These are phyloP conservation scores for carrot (Daucus carota) DNA, from an alignment of 129 eudicot genomes.

Conservation along the genomic window DNA sequence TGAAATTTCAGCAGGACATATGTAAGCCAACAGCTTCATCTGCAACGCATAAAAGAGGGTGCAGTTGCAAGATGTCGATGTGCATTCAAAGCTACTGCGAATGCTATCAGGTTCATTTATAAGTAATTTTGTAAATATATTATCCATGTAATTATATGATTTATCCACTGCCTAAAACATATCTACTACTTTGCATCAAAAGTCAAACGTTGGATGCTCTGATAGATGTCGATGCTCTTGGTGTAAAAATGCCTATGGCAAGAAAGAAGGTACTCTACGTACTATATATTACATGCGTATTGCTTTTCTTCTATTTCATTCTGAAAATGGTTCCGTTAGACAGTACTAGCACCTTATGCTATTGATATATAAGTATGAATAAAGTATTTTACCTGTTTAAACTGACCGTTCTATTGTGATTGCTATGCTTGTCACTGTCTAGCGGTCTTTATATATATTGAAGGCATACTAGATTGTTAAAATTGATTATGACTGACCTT, in stretches of 20 bases:
- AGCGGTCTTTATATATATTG: neutral
- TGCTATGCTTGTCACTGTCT: neutral
- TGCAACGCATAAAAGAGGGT: constrained; percentile 68
- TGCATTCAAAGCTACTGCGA: constrained; percentile 72
- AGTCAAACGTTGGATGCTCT: constrained; percentile 76
- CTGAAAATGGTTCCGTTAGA: neutral
- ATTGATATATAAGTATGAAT: neutral
- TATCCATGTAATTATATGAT: neutral
- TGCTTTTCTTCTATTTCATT: neutral
- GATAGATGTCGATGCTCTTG: constrained; percentile 85
- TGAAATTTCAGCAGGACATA: constrained; percentile 35
- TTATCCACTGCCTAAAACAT: neutral
- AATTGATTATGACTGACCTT: neutral
- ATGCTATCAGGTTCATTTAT: constrained; percentile 62
- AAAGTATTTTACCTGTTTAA: neutral
- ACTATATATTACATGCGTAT: neutral
- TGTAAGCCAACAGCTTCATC: constrained; percentile 27
- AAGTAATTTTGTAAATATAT: neutral
- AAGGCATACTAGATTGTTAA: neutral
- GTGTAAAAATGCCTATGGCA: constrained; percentile 65
- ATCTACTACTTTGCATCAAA: neutral
- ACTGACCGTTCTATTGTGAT: neutral
- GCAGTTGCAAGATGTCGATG: constrained; percentile 85
- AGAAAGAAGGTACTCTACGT: constrained; percentile 45
- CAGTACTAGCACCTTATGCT: neutral